These are phyloP conservation scores for Xylariaceae sp. DNA, from an alignment of 2,329 filamentous ascomycete genomes.

Conservation along the genomic window DNA sequence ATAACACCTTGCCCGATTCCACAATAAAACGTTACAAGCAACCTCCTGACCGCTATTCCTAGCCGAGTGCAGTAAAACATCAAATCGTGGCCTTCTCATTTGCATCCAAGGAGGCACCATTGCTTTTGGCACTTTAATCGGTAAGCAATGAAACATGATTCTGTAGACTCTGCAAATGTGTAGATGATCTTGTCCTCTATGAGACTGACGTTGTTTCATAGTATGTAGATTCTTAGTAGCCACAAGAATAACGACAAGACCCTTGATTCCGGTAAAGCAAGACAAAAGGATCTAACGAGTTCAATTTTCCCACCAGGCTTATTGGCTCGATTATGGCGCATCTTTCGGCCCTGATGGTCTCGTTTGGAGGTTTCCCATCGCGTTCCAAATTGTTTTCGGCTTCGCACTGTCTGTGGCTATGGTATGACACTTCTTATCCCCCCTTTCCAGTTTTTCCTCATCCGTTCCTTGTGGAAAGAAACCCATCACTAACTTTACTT, in stretches of 20 bases:
- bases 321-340: constrained; percentile 52
- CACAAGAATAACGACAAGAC: too few relatives aligned
- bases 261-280: too few relatives aligned
- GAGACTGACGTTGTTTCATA: too few relatives aligned
- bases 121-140: constrained; percentile 41
- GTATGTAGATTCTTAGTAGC: too few relatives aligned
- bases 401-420: constrained; percentile 42
- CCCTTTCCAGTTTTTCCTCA: too few relatives aligned
- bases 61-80: constrained; percentile 44
- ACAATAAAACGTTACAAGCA: background rate
- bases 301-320: constrained; percentile 23
- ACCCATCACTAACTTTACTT: too few relatives aligned
- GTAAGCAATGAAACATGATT: too few relatives aligned
- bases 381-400: constrained; percentile 46
- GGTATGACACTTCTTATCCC: constrained; percentile 3
- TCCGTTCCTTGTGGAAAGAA: too few relatives aligned
- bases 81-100: constrained; percentile 42
- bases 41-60: constrained; percentile 6
- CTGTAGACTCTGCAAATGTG: too few relatives aligned
- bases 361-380: constrained; percentile 55
- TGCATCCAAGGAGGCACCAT: constrained; percentile 46
- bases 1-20: background rate
- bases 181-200: too few relatives aligned
- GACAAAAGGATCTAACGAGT: too few relatives aligned
- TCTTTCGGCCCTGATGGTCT: constrained; percentile 44